Percentiles rank a stretch among this genome's conserved stretches.
Conservation (phyloP, 768 basidiomycete genomes). For the Coprinopsis marcescibilis region DNA sequence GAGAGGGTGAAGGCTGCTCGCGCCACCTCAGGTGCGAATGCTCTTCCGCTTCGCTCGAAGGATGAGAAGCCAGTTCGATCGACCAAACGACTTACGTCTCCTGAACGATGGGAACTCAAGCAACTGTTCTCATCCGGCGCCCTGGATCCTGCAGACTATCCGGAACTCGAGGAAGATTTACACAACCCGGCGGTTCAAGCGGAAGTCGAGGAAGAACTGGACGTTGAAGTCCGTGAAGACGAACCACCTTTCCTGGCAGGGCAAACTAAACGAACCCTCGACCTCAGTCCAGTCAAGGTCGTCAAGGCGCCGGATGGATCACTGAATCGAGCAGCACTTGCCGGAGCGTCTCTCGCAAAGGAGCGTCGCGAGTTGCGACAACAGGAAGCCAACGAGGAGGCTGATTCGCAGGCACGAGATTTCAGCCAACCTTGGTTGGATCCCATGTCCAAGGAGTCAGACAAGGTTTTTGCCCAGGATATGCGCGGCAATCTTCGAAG, state of each 20-base stretch:
- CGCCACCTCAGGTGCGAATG: slow-evolving; percentile 78
- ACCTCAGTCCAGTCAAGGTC: slow-evolving; percentile 95
- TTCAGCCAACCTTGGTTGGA: slow-evolving; percentile 97
- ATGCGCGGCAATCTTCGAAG: slow-evolving; percentile 75
- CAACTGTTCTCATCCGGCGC: slow-evolving; percentile 96
- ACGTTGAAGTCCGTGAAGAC: slow-evolving; percentile 95
- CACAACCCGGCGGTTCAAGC: slow-evolving; percentile 68
- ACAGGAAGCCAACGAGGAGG: slow-evolving; percentile 90
- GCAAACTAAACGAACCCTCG: slow-evolving; percentile 92
- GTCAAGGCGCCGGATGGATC: slow-evolving; percentile 99
- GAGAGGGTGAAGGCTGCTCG: slow-evolving; percentile 58
- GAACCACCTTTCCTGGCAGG: slow-evolving; percentile 95
- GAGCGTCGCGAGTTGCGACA: slow-evolving; percentile 92
- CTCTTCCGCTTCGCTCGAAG: slow-evolving; percentile 65
- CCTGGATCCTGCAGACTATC: slow-evolving; percentile 88
- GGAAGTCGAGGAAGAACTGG: slow-evolving; percentile 93
- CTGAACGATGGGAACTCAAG: slow-evolving; percentile 99
- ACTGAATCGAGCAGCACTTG: slow-evolving; percentile 89
- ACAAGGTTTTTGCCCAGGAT: slow-evolving; percentile 91
- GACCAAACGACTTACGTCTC: slow-evolving; percentile 88
- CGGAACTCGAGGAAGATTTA: slow-evolving; percentile 86
- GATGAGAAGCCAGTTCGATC: slow-evolving; percentile 57
- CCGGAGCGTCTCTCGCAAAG: slow-evolving; percentile 89
- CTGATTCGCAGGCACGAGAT: slow-evolving; percentile 91
- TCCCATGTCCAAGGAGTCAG: slow-evolving; percentile 88